phyloP scores from a whole-genome alignment of 345 rosid genomes.

The Brassica carinata region DNA sequence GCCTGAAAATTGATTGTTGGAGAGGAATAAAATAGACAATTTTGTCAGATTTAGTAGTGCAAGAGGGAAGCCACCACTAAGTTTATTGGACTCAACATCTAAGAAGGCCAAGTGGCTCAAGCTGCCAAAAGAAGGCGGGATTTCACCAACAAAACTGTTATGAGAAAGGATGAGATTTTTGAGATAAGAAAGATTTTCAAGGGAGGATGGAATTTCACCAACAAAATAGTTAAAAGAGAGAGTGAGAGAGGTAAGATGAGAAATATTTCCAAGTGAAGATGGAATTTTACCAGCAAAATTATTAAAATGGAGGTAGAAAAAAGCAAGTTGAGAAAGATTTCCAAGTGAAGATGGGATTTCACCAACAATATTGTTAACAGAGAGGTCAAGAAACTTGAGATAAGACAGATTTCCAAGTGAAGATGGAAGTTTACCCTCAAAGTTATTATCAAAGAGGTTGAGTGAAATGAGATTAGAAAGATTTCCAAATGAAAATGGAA shows the following conservation, averaged over 20 bases:
- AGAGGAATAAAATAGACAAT: background rate
- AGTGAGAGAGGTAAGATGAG: background rate
- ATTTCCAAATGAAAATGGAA: background rate
- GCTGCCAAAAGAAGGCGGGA: constrained; percentile 3
- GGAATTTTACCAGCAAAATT: background rate
- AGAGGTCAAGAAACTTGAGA: background rate
- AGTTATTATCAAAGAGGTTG: background rate
- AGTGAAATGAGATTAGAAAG: background rate
- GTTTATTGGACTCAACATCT: background rate
- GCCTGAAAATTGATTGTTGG: background rate
- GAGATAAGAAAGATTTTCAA: background rate
- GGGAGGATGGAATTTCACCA: background rate
- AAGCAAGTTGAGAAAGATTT: background rate
- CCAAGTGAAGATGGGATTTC: background rate
- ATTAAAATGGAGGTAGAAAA: background rate
- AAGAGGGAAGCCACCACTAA: background rate
- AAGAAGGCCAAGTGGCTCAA: background rate
- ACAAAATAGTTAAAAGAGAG: background rate
- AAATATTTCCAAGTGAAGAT: background rate
- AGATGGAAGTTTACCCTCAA: background rate
- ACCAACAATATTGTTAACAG: background rate
- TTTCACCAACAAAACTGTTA: background rate
- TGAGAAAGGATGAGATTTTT: background rate
- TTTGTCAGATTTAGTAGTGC: constrained; percentile 4
- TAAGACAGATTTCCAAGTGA: background rate